phyloP scores from a whole-genome alignment of 2,329 filamentous ascomycete genomes.

The Emericellopsis cladophorae region DNA sequence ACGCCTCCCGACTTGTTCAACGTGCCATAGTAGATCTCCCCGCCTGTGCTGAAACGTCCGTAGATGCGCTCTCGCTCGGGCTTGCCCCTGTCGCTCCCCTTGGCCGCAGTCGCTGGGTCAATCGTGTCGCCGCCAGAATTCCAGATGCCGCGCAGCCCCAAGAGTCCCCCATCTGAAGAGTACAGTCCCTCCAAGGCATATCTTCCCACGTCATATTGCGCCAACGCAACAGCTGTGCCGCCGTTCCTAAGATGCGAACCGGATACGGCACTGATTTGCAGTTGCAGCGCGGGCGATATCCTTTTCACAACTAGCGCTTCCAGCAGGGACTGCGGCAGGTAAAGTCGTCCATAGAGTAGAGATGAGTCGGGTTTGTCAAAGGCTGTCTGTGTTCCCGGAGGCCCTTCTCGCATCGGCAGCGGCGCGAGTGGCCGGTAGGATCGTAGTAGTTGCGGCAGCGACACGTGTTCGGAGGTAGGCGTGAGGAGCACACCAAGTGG shows the following conservation, averaged over 20 bases:
- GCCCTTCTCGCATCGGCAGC: conserved; percentile 23
- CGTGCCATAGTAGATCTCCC: conserved; percentile 89
- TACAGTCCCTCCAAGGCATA: conserved; percentile 85
- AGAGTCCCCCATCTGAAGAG: conserved; percentile 79
- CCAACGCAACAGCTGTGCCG: conserved; percentile 59
- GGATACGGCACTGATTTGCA: conserved; percentile 71
- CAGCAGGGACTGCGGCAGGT: conserved; percentile 72
- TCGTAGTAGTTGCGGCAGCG: conserved; percentile 63
- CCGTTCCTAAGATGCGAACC: conserved; percentile 59
- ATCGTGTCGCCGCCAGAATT: conserved; percentile 68
- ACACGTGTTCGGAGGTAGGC: conserved; percentile 59
- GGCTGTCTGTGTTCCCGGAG: conserved; percentile 9
- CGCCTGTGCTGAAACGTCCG: conserved; percentile 81
- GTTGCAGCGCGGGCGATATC: conserved; percentile 62
- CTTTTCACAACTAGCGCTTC: conserved; percentile 77
- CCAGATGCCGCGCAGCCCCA: conserved; percentile 82
- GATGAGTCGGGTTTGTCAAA: conserved; percentile 30
- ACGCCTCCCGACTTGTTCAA: conserved; percentile 89
- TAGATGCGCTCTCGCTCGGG: conserved; percentile 48
- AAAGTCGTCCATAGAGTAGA: conserved; percentile 65
- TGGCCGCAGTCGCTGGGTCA: conserved; percentile 19
- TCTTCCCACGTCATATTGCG: conserved; percentile 74
- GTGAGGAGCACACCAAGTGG: conserved; percentile 54
- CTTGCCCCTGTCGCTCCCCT: conserved; percentile 13
- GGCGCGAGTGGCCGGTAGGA: conserved; percentile 73